Evolutionary conservation across 1,139 yeast species (phyloP).

Genomic region (Ogataea hybrid): DNA sequence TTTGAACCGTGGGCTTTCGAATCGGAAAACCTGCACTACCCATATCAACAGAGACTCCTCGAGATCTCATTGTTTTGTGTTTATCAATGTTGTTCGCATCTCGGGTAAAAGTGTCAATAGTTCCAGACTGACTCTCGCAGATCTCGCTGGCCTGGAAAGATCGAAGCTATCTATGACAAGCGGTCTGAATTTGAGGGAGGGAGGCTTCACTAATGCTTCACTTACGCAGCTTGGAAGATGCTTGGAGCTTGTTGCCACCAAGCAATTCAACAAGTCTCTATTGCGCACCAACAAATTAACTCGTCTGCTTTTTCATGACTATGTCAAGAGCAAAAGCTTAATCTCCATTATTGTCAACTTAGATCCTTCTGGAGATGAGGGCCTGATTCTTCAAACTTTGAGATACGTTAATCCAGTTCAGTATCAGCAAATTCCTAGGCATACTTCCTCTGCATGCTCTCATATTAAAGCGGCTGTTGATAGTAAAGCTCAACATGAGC

Average conservation of each 20-base stretch:
- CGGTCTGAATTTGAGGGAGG: conserved; percentile 43
- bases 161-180: conserved; percentile 42
- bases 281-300: conserved; percentile 47
- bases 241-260: conserved; percentile 37
- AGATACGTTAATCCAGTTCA: conserved; percentile 38
- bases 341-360: conserved; percentile 49
- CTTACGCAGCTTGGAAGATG: conserved; percentile 49
- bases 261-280: conserved; percentile 36
- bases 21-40: conserved; percentile 26
- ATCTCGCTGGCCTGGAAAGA: conserved; percentile 51
- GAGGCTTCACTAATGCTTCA: conserved; percentile 39
- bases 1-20: conserved; percentile 20
- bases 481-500: conserved; percentile 13
- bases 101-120: conserved; percentile 20
- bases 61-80: conserved; percentile 32
- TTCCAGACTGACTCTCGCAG: conserved; percentile 43
- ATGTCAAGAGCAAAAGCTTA: conserved; percentile 35
- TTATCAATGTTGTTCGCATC: conserved; percentile 25
- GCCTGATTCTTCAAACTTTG: conserved; percentile 43
- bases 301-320: conserved; percentile 45
- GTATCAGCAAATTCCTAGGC: conserved; percentile 26
- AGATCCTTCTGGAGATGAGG: conserved; percentile 64
- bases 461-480: conserved; percentile 7
- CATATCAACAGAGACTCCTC: conserved; percentile 27
- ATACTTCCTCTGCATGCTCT: conserved; percentile 12